These are phyloP conservation scores for Hysterangium stoloniferum DNA, from an alignment of 768 basidiomycete species.

Conservation along the genomic window DNA sequence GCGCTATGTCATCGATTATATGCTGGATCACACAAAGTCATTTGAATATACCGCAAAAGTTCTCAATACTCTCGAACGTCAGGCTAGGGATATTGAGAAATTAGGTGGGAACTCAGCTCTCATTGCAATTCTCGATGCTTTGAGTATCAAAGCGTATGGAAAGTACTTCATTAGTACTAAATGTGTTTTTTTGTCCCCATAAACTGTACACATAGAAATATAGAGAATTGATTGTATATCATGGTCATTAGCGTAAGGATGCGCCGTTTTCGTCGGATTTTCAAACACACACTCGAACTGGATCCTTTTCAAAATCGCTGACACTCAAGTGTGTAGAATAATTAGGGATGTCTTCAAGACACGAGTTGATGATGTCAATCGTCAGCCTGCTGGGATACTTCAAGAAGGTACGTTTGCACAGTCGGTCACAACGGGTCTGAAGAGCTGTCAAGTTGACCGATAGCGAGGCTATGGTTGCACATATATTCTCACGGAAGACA, in stretches of 20 bases:
- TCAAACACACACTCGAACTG: slow-evolving; percentile 65
- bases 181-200: too few relatives aligned
- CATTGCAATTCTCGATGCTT: slow-evolving; percentile 45
- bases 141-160: slow-evolving; percentile 37
- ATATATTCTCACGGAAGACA: slow-evolving; percentile 69
- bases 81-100: slow-evolving; percentile 54
- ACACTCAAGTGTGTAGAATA: slow-evolving; percentile 59
- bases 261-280: slow-evolving; percentile 41
- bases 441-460: slow-evolving; percentile 56
- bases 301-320: slow-evolving; percentile 64
- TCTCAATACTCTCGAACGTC: slow-evolving; percentile 53
- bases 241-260: slow-evolving; percentile 27
- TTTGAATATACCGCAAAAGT: slow-evolving; percentile 82
- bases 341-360: slow-evolving; percentile 35
- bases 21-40: slow-evolving; percentile 66
- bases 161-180: too few relatives aligned
- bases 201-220: neutral
- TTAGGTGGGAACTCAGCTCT: slow-evolving; percentile 72
- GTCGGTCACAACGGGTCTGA: slow-evolving; percentile 55
- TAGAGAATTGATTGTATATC: slow-evolving; percentile 16
- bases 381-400: slow-evolving; percentile 27
- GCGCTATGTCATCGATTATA: slow-evolving; percentile 68
- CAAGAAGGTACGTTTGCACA: slow-evolving; percentile 34
- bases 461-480: slow-evolving; percentile 52
- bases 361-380: slow-evolving; percentile 43